A percentile compares a stretch with the other conserved stretches of the same genome.
Evolutionary conservation across 192 early-diverging fungal species (phyloP).

Genomic region (Lunasporangiospora selenospora): DNA sequence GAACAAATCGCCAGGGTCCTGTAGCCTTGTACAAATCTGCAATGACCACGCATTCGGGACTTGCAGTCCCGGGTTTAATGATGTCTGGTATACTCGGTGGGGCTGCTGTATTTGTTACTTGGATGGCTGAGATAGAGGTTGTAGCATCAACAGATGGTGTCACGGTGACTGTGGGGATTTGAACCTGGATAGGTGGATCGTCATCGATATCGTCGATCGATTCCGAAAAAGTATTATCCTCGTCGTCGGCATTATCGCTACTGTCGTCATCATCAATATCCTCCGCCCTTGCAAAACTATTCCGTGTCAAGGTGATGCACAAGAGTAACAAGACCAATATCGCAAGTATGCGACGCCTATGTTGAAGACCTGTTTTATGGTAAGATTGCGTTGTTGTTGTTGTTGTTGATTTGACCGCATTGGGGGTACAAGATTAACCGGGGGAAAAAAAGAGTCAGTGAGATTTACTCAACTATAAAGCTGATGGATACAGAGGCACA

Average conservation of each 20-base stretch:
- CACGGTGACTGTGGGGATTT: neutral
- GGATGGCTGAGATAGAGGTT: neutral
- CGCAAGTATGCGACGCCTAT: too few species aligned
- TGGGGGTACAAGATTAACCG: too few species aligned
- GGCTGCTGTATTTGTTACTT: neutral
- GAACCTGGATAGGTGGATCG: slow-evolving; percentile 1
- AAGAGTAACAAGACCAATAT: slow-evolving; percentile 13
- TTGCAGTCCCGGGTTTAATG: slow-evolving; percentile 24
- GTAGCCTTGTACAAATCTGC: slow-evolving; percentile 35
- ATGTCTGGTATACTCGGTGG: slow-evolving; percentile 18
- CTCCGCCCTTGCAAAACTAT: neutral
- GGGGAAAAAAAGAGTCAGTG: too few species aligned
- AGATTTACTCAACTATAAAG: too few species aligned
- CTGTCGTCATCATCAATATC: slow-evolving; percentile 3
- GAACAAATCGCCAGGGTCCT: slow-evolving; percentile 42
- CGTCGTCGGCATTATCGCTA: slow-evolving; percentile 5
- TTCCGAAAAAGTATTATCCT: too few species aligned
- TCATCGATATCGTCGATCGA: slow-evolving; percentile 3
- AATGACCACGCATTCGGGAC: slow-evolving; percentile 24
- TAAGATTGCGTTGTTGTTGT: too few species aligned
- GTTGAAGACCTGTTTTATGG: too few species aligned
- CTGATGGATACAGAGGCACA: too few species aligned
- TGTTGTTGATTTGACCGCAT: too few species aligned
- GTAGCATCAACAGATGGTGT: neutral
- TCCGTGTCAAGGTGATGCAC: slow-evolving; percentile 4